Percentiles rank a stretch among this genome's conserved stretches.
Conservation (phyloP, 1,284 basidiomycete genomes). For the Mycosarcoma maydis region DNA sequence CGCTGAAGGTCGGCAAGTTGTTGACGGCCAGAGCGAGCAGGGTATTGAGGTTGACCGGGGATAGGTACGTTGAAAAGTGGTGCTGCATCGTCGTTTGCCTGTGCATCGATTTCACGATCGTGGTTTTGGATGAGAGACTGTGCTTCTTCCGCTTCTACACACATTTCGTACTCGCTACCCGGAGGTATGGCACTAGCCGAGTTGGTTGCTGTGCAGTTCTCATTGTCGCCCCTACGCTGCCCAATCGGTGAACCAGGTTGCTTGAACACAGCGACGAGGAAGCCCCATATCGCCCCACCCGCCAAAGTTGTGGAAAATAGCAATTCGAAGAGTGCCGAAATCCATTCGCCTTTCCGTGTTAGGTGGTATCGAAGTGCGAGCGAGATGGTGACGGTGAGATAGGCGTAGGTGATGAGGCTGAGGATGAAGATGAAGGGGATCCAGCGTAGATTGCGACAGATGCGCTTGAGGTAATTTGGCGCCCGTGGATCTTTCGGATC, state of each 20-base stretch:
- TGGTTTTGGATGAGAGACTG: slow-evolving; percentile 21
- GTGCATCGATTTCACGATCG: slow-evolving; percentile 3
- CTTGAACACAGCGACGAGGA: slow-evolving; percentile 50
- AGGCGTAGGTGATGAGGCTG: slow-evolving; percentile 39
- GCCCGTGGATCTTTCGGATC: slow-evolving; percentile 39
- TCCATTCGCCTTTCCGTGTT: slow-evolving; percentile 21
- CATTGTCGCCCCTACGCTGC: slow-evolving; percentile 3
- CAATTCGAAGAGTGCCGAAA: slow-evolving; percentile 29
- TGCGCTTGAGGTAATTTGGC: slow-evolving; percentile 14
- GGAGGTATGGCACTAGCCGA: not conserved
- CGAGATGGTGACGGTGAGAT: slow-evolving; percentile 36
- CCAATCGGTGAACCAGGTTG: slow-evolving; percentile 28
- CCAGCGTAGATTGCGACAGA: slow-evolving; percentile 38
- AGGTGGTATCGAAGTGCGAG: slow-evolving; percentile 39
- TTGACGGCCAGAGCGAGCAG: slow-evolving; percentile 43
- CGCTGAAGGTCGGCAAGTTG: slow-evolving; percentile 45
- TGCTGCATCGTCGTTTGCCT: slow-evolving; percentile 9
- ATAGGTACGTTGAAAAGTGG: slow-evolving; percentile 38
- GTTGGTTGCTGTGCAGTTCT: slow-evolving; percentile 14
- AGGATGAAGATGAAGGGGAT: slow-evolving; percentile 45
- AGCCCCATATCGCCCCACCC: slow-evolving; percentile 43
- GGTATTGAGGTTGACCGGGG: slow-evolving; percentile 50
- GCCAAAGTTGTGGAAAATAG: slow-evolving; percentile 34
- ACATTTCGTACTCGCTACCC: slow-evolving; percentile 22
- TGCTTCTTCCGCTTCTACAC: slow-evolving; percentile 11